These are phyloP conservation scores for Rhizoclosmatium globosum DNA, from an alignment of 192 early-diverging fungal species.

Conservation along the genomic window DNA sequence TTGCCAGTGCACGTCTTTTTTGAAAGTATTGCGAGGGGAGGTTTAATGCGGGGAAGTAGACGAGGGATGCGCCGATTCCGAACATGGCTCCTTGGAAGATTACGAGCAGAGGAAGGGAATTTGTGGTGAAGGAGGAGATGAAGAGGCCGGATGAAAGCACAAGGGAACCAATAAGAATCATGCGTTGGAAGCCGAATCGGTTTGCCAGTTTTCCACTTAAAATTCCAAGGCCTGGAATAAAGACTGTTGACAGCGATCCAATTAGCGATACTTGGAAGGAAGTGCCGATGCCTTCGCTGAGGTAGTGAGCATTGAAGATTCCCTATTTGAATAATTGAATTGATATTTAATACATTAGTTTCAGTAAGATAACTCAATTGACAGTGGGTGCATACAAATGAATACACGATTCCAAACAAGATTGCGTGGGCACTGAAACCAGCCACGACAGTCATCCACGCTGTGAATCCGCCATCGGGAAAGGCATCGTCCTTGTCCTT, in stretches of 20 bases:
- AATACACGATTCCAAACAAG: conserved; percentile 35
- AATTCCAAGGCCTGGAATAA: neutral
- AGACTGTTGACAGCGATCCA: neutral
- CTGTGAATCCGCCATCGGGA: conserved; percentile 51
- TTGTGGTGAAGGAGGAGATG: conserved; percentile 26
- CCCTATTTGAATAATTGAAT: neutral
- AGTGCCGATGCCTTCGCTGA: neutral
- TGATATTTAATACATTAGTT: too few species aligned
- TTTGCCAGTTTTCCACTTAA: conserved; percentile 26
- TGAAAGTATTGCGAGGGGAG: conserved; percentile 75
- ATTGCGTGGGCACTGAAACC: conserved; percentile 54
- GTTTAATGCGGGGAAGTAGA: conserved; percentile 68
- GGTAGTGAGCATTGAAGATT: conserved; percentile 8
- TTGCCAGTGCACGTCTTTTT: conserved; percentile 69
- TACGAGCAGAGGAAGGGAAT: conserved; percentile 63
- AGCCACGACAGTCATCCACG: conserved; percentile 51
- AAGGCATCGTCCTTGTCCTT: conserved; percentile 1
- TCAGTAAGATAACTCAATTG: too few species aligned
- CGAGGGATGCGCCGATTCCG: conserved; percentile 73
- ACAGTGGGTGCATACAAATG: neutral
- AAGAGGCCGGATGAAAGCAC: conserved; percentile 42
- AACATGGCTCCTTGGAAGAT: conserved; percentile 78
- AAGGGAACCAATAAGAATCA: conserved; percentile 56
- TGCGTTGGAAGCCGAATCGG: conserved; percentile 57
- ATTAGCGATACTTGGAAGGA: conserved; percentile 11